Conservation (phyloP, 352 stramenopile species). For the Phytophthora rubi region DNA sequence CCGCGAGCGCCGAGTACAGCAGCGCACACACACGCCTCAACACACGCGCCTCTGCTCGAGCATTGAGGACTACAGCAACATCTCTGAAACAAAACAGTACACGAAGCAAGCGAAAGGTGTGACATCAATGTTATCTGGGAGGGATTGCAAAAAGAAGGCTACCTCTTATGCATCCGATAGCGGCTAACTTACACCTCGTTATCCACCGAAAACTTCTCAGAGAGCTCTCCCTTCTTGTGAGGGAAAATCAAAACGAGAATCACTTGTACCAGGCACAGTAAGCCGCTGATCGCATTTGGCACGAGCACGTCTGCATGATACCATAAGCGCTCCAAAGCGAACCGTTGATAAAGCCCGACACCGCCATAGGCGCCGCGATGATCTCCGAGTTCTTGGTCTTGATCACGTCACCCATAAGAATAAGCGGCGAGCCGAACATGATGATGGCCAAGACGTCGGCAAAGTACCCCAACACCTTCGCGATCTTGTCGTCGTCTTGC, state of each 20-base stretch:
- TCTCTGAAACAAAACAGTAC: too few species aligned
- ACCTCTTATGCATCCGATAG: too few species aligned
- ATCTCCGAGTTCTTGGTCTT: conserved; percentile 37
- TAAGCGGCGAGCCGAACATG: conserved; percentile 37
- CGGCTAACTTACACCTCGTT: conserved; percentile 4
- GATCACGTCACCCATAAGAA: conserved; percentile 34
- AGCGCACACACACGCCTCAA: conserved; percentile 1
- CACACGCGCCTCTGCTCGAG: conserved; percentile 25
- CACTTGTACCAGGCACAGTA: conserved; percentile 37
- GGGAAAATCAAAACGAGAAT: conserved; percentile 34
- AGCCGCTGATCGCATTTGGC: conserved; percentile 31
- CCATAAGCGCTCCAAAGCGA: conserved; percentile 35
- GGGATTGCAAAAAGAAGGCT: too few species aligned
- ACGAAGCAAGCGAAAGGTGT: too few species aligned
- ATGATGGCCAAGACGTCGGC: conserved; percentile 32
- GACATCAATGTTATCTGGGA: too few species aligned
- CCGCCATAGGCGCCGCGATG: conserved; percentile 32
- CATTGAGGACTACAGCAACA: not conserved
- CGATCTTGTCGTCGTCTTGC: conserved; percentile 24
- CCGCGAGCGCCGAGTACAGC: conserved; percentile 16
- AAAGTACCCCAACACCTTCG: conserved; percentile 35
- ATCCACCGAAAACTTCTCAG: conserved; percentile 20
- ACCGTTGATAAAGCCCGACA: conserved; percentile 36
- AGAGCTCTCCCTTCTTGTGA: conserved; percentile 19
- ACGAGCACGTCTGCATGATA: conserved; percentile 40